Evolutionary conservation across 345 rosid genomes (phyloP), one percentile per base, ranked within the genome.

Genomic region (Gossypium raimondii): DNA sequence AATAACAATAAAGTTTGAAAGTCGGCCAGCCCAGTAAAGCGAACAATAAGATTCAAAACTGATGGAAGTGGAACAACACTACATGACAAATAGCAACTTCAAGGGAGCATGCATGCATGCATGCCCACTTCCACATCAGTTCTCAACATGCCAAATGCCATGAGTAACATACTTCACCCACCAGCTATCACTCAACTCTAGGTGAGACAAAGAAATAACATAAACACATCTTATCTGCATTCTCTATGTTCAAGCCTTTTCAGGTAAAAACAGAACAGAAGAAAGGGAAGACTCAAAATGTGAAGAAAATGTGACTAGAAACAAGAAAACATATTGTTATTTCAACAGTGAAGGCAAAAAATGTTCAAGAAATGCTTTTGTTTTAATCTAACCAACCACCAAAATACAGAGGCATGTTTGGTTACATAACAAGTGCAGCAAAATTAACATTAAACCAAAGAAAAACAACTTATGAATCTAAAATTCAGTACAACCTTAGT

Each of bases 401-500:
- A 82, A 80, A 87, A 84, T 87, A 80, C 86, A 85, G 70, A 76
- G 81, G 83, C 85, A 83, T 78, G 84, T 79, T 85, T 78, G 86
- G 86, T 75, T 81, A 81, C 87, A 83, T 83, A 85, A 80, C 79
- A 84, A 82, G 78, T 85, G 87, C 87, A 85, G 72, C 81, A 82
- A 76, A 82, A 81, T 79, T 77, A 84, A 82, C 81, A 70, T 67
- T 74, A 78, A 79, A 79, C 78, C 82, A 77, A 81, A 81, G 61
- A 70, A 57, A 57, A 67, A 83, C 82, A 84, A 77, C 79, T 76
- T 56, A 67, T 73, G 82, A 77, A 73, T 68, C 73, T 75, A 61
- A 22, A 52, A 68, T 80, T 90, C 81, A 94, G 89, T 90, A 90
- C 90, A 92, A 78, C 81, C 92, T 85, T 80, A 85, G 85, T 13